Conservation (phyloP, 306 rosid species). For the Castanea crenata region DNA sequence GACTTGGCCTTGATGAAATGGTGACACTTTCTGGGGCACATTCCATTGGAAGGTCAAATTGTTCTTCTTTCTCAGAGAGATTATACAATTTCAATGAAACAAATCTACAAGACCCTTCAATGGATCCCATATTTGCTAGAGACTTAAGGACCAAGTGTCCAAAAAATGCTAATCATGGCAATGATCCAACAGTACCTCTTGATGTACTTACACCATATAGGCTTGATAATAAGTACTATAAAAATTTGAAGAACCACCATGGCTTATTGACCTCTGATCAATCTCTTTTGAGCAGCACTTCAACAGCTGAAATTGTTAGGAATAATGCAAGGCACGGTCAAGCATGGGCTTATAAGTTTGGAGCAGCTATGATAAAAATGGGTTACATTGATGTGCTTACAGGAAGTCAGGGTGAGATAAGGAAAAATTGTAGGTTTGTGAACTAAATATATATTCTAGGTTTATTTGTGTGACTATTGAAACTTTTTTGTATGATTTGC, state of each 20-base stretch:
- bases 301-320: neutral
- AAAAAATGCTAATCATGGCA: no score
- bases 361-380: slow-evolving; percentile 8
- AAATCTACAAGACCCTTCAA: slow-evolving; percentile 22
- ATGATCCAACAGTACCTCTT: neutral
- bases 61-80: neutral
- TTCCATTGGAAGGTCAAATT: neutral
- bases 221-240: slow-evolving; percentile 5
- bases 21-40: slow-evolving; percentile 22
- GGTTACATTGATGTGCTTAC: neutral
- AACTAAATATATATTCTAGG: neutral
- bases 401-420: neutral
- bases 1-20: slow-evolving; percentile 5
- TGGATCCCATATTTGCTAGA: slow-evolving; percentile 7
- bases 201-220: neutral
- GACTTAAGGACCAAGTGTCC: neutral
- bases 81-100: slow-evolving; percentile 2
- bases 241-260: neutral
- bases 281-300: neutral
- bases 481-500: neutral
- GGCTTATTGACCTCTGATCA: slow-evolving; percentile 6
- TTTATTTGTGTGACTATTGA: no score
- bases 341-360: neutral
- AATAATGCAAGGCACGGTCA: neutral
- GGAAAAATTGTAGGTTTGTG: neutral